Percentiles rank a stretch among this genome's conserved stretches.
Evolutionary conservation across 1,284 basidiomycete genomes (phyloP).

Genomic region (Porodaedalea pini): DNA sequence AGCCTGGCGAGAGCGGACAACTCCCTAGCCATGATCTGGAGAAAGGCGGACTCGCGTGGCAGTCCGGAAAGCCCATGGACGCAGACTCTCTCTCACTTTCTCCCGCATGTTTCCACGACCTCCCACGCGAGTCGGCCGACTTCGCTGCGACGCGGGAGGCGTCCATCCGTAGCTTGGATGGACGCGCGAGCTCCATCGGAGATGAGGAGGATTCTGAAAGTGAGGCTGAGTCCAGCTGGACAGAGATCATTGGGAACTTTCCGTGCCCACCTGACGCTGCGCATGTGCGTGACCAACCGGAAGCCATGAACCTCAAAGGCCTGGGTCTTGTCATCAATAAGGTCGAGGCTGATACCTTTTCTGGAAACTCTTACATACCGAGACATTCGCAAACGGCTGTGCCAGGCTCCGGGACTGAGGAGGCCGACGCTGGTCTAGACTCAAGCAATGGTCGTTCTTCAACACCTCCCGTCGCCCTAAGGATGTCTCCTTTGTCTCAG

Average conservation of each 20-base stretch:
- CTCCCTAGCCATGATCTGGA: constrained; percentile 1
- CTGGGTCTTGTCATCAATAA: too few relatives aligned
- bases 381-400: too few relatives aligned
- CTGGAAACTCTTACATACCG: too few relatives aligned
- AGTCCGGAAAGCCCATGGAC: neutral
- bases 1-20: neutral
- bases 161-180: neutral
- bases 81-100: neutral
- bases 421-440: too few relatives aligned
- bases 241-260: constrained; percentile 7
- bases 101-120: constrained; percentile 2
- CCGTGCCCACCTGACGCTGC: constrained; percentile 5
- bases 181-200: neutral
- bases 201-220: neutral
- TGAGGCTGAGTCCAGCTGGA: neutral
- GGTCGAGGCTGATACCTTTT: too few relatives aligned
- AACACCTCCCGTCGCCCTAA: too few relatives aligned
- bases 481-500: too few relatives aligned
- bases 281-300: neutral
- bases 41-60: neutral
- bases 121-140: constrained; percentile 4
- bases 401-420: too few relatives aligned
- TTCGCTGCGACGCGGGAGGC: neutral
- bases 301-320: neutral
- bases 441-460: too few relatives aligned